Evolutionary conservation across 2,329 filamentous ascomycete genomes (phyloP).

Genomic region (Thelonectria olida): DNA sequence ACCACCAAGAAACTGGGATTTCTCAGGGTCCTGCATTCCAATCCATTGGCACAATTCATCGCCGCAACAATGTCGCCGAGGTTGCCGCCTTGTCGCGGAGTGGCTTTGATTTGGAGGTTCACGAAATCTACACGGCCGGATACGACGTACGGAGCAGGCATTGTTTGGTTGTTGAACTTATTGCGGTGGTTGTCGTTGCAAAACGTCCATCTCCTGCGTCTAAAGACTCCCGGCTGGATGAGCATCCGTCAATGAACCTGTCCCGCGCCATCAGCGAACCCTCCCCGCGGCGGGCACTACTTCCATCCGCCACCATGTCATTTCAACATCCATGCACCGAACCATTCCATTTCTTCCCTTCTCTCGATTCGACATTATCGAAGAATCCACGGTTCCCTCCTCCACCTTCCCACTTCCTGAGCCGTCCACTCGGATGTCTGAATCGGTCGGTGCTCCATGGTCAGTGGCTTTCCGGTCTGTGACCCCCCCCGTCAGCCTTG

Average conservation of each 20-base stretch:
- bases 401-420: conserved; percentile 18
- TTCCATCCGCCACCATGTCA: conserved; percentile 6
- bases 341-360: conserved; percentile 9
- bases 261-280: conserved; percentile 10
- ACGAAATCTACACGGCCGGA: no score
- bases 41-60: conserved; percentile 7
- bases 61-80: conserved; percentile 4
- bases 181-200: no score
- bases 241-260: conserved; percentile 1
- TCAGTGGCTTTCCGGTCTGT: conserved; percentile 22
- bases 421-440: conserved; percentile 6
- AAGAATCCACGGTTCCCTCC: conserved; percentile 14
- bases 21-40: conserved; percentile 9
- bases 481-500: conserved; percentile 38
- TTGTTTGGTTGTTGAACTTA: no score
- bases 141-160: no score
- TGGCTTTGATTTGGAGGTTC: no score
- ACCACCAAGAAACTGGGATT: conserved; percentile 12
- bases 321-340: conserved; percentile 13
- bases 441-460: conserved; percentile 4
- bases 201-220: no score
- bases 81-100: conserved; percentile 6
- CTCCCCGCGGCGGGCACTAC: conserved; percentile 7
- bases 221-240: no score
- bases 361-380: conserved; percentile 4